Conservation (phyloP, 2,329 filamentous ascomycete genomes). For the Coniochaeta sp. region DNA sequence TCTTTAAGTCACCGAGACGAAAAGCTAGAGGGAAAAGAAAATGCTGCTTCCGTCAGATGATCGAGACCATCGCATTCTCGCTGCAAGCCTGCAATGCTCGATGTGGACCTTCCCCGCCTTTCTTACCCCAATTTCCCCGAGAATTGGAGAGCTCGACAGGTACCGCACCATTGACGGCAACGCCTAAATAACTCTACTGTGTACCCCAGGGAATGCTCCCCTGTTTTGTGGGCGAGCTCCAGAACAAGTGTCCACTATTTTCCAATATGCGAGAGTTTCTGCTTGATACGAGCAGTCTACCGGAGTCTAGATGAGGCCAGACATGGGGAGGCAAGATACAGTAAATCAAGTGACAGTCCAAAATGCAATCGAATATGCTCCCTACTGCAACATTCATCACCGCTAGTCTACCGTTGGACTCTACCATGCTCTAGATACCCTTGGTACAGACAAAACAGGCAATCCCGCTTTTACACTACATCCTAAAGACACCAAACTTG, state of each 20-base stretch:
- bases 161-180: neutral
- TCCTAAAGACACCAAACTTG: conserved; percentile 75
- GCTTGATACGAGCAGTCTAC: neutral
- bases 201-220: no score
- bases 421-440: neutral
- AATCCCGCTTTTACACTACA: conserved; percentile 46
- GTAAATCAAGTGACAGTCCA: neutral
- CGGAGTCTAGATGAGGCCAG: neutral
- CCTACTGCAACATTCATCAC: neutral
- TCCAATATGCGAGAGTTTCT: neutral
- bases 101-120: neutral
- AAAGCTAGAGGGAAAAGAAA: no score
- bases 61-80: no score
- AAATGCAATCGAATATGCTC: neutral
- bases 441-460: neutral
- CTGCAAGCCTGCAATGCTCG: no score
- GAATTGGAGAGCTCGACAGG: neutral
- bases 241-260: neutral
- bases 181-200: neutral
- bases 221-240: no score
- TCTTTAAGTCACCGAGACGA: no score
- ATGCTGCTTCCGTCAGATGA: no score
- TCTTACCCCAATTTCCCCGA: neutral
- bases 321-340: neutral
- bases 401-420: no score